Conservation (phyloP, 345 rosid species). For the Murraya koenigii region DNA sequence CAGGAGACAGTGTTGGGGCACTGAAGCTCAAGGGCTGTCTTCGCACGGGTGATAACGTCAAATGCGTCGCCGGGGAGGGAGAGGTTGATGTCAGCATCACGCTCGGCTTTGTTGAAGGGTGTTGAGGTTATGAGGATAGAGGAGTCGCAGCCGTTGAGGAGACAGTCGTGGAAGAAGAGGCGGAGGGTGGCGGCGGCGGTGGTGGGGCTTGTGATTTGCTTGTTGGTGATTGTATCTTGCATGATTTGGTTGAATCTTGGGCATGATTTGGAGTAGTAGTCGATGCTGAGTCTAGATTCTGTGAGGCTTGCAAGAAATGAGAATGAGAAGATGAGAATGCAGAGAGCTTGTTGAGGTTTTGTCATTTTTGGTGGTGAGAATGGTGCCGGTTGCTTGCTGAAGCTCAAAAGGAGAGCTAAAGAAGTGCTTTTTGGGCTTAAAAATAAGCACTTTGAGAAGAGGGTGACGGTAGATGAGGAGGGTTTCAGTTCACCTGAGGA, state of each 20-base stretch:
- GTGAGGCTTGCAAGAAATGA: conserved; percentile 12
- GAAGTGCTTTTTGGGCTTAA: background rate
- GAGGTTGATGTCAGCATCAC: conserved; percentile 72
- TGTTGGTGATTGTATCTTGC: conserved; percentile 61
- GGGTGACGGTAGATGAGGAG: background rate
- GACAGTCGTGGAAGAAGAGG: conserved; percentile 79
- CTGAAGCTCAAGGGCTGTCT: conserved; percentile 81
- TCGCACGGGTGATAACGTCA: conserved; percentile 72
- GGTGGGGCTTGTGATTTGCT: conserved; percentile 76
- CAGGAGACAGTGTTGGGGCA: conserved; percentile 89
- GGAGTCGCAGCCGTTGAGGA: conserved; percentile 79
- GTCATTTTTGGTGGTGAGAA: conserved; percentile 6
- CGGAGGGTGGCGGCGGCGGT: conserved; percentile 89
- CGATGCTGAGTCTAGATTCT: conserved; percentile 41
- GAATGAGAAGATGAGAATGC: conserved; percentile 22
- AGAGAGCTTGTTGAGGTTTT: conserved; percentile 12
- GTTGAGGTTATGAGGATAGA: conserved; percentile 65
- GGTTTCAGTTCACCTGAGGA: background rate
- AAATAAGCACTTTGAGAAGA: background rate
- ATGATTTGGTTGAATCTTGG: conserved; percentile 64
- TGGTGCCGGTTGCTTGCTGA: conserved; percentile 9
- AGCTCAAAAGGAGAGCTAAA: background rate
- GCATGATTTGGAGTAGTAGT: conserved; percentile 68
- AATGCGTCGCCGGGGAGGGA: conserved; percentile 92
- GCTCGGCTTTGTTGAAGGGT: conserved; percentile 67